These are phyloP conservation scores for Anisodus tanguticus DNA, from an alignment of 257 asterid species.

Conservation along the genomic window DNA sequence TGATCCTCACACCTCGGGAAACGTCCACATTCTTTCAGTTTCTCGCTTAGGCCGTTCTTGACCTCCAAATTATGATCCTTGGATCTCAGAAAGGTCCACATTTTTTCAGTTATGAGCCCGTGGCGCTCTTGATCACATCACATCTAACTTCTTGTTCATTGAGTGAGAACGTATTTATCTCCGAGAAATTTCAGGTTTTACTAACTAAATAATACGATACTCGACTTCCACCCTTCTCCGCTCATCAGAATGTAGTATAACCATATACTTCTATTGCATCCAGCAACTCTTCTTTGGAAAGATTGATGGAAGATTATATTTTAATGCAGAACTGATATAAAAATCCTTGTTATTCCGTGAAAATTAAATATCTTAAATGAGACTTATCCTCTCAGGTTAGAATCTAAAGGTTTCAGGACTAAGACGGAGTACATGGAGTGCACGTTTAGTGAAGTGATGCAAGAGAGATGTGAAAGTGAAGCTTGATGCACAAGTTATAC, in stretches of 20 bases:
- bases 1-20: not conserved
- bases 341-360: not conserved
- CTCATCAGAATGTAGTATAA: not conserved
- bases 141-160: not conserved
- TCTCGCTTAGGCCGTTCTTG: not conserved
- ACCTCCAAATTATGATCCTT: constrained; percentile 24
- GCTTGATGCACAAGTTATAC: too few species aligned
- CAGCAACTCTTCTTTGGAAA: not conserved
- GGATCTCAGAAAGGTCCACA: not conserved
- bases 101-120: not conserved
- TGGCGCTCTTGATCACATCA: not conserved
- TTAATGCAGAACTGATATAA: not conserved
- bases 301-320: not conserved
- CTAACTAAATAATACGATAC: not conserved
- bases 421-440: too few species aligned
- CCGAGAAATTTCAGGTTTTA: not conserved
- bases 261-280: not conserved
- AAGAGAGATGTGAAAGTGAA: too few species aligned
- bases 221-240: not conserved
- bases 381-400: not conserved
- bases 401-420: too few species aligned
- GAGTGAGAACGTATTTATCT: not conserved
- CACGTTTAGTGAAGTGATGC: not conserved
- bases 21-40: too few species aligned
- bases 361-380: not conserved